Percentiles rank a stretch among this genome's conserved stretches.
These are phyloP conservation scores for Sphagnum contortum DNA, from an alignment of 225 moss, liverwort and hornwort species.

Conservation along the genomic window DNA sequence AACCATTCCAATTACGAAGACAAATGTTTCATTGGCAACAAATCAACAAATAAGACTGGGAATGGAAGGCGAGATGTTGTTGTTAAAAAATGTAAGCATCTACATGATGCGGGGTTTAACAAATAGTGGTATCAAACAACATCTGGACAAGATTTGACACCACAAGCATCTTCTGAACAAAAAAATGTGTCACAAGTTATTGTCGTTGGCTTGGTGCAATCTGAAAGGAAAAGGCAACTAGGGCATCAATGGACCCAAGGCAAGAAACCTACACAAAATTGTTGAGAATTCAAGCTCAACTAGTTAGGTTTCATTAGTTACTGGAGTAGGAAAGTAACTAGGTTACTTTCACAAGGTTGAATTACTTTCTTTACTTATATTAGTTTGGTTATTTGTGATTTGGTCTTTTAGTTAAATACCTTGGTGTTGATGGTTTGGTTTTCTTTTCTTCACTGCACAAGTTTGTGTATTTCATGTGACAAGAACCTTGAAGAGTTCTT, in stretches of 20 bases:
- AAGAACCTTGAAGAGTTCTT: too few species aligned
- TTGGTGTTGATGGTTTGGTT: too few species aligned
- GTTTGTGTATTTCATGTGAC: too few species aligned
- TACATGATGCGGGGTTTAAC: slow-evolving; percentile 5
- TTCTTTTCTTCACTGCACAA: too few species aligned
- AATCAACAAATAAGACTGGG: slow-evolving; percentile 16
- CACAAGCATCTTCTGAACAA: slow-evolving; percentile 4
- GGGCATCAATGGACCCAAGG: slow-evolving; percentile 22
- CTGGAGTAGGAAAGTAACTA: too few species aligned
- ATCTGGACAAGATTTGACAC: slow-evolving; percentile 10
- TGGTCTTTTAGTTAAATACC: too few species aligned
- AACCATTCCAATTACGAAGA: slow-evolving; percentile 26
- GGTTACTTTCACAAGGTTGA: too few species aligned
- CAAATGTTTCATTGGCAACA: slow-evolving; percentile 18
- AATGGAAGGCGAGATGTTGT: slow-evolving; percentile 11
- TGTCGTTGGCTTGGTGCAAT: slow-evolving; percentile 6
- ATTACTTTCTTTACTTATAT: too few species aligned
- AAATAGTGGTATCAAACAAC: slow-evolving; percentile 12
- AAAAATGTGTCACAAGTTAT: slow-evolving; percentile 9
- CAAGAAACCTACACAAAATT: slow-evolving; percentile 31
- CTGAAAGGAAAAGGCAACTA: slow-evolving; percentile 9
- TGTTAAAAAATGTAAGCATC: slow-evolving; percentile 3
- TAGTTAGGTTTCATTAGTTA: too few species aligned
- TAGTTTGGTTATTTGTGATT: too few species aligned
- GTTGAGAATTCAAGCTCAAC: too few species aligned